Conservation (phyloP, 2,329 filamentous ascomycete genomes). For the Fusarium sp. region DNA sequence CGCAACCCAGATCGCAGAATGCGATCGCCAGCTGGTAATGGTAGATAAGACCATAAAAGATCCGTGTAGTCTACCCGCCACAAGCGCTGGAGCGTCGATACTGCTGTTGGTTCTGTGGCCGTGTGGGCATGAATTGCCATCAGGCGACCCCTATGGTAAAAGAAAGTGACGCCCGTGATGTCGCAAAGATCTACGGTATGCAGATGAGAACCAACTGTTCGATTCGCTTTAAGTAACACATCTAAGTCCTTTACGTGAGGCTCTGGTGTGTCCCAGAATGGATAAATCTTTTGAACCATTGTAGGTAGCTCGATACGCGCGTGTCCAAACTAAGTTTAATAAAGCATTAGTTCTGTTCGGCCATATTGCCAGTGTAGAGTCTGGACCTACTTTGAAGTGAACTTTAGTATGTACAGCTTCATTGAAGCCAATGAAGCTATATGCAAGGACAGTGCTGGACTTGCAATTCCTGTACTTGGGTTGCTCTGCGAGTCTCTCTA, state of each 20-base stretch:
- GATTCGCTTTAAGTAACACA: background rate
- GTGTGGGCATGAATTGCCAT: conserved; percentile 9
- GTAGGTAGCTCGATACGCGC: background rate
- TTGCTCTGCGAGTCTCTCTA: background rate
- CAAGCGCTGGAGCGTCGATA: background rate
- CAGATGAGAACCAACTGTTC: background rate
- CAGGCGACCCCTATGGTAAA: background rate
- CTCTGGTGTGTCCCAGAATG: background rate
- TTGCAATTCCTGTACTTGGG: background rate
- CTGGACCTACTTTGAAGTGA: background rate
- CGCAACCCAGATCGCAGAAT: background rate
- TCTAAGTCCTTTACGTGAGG: background rate
- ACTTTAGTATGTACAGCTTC: background rate
- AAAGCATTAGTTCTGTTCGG: background rate
- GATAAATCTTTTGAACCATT: background rate
- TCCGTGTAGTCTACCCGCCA: background rate
- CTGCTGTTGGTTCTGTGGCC: background rate
- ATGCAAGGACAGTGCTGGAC: background rate
- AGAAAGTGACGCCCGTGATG: background rate
- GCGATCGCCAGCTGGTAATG: background rate
- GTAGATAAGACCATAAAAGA: background rate
- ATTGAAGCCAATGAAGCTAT: background rate
- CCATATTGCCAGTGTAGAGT: background rate
- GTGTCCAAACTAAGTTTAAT: background rate
- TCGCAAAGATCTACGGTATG: background rate